Conservation (phyloP, 2,329 filamentous ascomycete species). For the Hypoxylon sp. region DNA sequence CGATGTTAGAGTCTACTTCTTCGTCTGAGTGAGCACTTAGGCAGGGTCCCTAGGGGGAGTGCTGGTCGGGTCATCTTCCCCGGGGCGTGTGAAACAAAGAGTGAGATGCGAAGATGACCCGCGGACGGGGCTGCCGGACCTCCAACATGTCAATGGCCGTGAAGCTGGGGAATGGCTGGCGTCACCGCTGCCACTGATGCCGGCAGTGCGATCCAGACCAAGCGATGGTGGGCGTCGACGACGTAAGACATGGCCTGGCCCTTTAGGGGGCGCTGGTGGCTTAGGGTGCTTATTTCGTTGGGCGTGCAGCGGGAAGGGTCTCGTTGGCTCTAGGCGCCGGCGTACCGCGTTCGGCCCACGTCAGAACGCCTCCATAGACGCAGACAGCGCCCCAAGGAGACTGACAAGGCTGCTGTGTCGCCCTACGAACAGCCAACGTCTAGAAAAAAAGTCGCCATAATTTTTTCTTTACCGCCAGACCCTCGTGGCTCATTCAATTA, state of each 20-base stretch:
- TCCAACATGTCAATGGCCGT: not conserved
- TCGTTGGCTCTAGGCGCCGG: not conserved
- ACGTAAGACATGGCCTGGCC: not conserved
- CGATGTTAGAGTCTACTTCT: not conserved
- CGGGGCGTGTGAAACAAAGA: not conserved
- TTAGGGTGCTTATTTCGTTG: not conserved
- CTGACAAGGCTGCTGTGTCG: not conserved
- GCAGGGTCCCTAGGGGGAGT: not conserved
- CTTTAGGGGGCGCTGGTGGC: not conserved
- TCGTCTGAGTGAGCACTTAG: not conserved
- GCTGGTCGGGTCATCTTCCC: not conserved
- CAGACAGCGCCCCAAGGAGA: not conserved
- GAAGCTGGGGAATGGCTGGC: not conserved
- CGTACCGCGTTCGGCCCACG: not conserved
- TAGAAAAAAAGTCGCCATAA: not conserved
- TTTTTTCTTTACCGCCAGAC: not conserved
- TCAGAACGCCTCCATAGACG: not conserved
- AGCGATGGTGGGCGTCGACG: not conserved
- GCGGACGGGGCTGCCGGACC: constrained; percentile 1
- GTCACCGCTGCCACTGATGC: not conserved
- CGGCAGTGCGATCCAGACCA: not conserved
- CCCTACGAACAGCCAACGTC: not conserved
- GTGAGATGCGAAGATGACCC: not conserved
- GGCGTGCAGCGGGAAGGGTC: not conserved
- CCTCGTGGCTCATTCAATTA: not conserved